Conservation (phyloP, 2,329 filamentous ascomycete genomes). For the Penicillium olsonii region DNA sequence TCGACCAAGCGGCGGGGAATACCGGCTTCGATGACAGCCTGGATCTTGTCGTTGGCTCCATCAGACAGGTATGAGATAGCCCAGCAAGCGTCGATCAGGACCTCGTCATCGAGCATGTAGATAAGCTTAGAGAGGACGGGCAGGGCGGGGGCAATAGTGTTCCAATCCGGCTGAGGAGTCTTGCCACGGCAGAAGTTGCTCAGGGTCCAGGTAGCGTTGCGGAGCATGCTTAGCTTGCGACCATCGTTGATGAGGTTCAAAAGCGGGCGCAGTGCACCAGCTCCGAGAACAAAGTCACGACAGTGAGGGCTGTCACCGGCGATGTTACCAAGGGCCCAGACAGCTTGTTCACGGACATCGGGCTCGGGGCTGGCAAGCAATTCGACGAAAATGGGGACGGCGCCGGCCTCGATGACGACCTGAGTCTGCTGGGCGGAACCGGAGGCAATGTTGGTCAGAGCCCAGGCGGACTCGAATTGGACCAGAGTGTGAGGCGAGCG, state of each 20-base stretch:
- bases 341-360: constrained; percentile 95
- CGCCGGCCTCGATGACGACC: constrained; percentile 96
- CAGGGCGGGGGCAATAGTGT: constrained; percentile 88
- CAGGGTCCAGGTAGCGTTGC: constrained; percentile 97
- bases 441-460: constrained; percentile 97
- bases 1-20: constrained; percentile 96
- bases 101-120: constrained; percentile 97
- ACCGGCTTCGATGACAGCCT: constrained; percentile 96
- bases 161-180: constrained; percentile 97
- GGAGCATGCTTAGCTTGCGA: constrained; percentile 97
- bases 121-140: constrained; percentile 96
- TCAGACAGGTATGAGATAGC: constrained; percentile 98
- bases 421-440: constrained; percentile 97
- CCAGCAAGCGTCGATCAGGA: constrained; percentile 99
- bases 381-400: constrained; percentile 98
- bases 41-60: constrained; percentile 98
- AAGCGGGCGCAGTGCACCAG: constrained; percentile 86
- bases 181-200: constrained; percentile 99
- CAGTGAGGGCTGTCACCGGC: constrained; percentile 97
- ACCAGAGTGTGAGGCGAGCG: constrained; percentile 96
- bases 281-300: constrained; percentile 92
- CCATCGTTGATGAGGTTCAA: constrained; percentile 90
- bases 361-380: constrained; percentile 93
- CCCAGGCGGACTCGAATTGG: constrained; percentile 99
- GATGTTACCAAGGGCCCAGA: constrained; percentile 98